These are phyloP conservation scores for Geotrichum macrosporum DNA, from an alignment of 1,139 yeast species.

Conservation along the genomic window DNA sequence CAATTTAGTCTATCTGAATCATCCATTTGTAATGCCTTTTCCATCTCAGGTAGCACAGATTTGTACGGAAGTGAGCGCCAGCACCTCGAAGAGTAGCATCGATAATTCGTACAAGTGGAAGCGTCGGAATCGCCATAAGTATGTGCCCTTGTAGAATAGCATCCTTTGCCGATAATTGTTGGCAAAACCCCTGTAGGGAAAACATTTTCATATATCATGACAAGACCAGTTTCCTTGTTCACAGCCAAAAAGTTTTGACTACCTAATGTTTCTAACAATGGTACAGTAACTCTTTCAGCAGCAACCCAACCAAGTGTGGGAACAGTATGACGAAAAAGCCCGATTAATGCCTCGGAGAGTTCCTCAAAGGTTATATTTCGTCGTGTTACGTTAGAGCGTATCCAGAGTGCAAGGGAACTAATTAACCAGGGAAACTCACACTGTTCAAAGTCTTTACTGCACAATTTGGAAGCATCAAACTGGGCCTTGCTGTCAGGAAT, in stretches of 20 bases:
- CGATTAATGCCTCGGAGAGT: constrained; percentile 43
- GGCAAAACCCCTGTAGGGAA: constrained; percentile 46
- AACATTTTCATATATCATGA: constrained; percentile 31
- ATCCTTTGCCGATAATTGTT: constrained; percentile 39
- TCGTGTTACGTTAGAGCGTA: constrained; percentile 26
- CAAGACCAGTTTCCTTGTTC: constrained; percentile 32
- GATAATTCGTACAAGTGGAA: constrained; percentile 17
- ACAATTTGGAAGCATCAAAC: constrained; percentile 43
- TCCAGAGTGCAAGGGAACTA: constrained; percentile 41
- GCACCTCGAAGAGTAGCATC: constrained; percentile 37
- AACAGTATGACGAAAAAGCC: constrained; percentile 49
- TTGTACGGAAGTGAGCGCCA: constrained; percentile 32
- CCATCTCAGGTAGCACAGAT: constrained; percentile 30
- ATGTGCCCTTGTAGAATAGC: constrained; percentile 38
- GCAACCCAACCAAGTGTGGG: constrained; percentile 52
- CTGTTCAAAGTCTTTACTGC: constrained; percentile 39
- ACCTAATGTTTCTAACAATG: constrained; percentile 48
- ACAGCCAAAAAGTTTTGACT: constrained; percentile 46
- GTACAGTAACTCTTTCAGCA: constrained; percentile 54
- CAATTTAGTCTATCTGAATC: constrained; percentile 45
- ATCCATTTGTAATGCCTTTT: constrained; percentile 23
- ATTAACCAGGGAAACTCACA: constrained; percentile 51
- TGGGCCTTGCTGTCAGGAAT: constrained; percentile 34
- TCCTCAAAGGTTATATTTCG: constrained; percentile 46
- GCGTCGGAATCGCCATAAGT: constrained; percentile 20